Evolutionary conservation across 495 filamentous ascomycete species (phyloP), one percentile per base, ranked within the genome.

Genomic region (Cercophora newfieldiana): DNA sequence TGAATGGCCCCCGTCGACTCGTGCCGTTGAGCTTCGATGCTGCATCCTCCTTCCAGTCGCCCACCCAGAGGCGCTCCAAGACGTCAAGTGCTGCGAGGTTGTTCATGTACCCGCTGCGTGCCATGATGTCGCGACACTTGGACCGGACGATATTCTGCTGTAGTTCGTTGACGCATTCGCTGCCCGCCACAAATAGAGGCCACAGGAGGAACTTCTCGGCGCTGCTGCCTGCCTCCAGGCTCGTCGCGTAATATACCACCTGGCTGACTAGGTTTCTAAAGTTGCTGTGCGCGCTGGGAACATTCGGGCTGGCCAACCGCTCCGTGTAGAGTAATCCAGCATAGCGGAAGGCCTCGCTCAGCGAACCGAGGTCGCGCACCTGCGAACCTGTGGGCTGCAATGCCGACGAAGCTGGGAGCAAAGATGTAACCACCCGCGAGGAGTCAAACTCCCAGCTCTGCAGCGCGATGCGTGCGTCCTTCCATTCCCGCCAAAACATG

Each of bases 131-230:
- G 47, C 88, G 80, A 80, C 93, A 97, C 58, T 93, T 87, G 69
- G 86, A 79, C 21, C 92, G 86, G 54, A 98, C 89, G 55, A 93
- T 84, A 30, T 84, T 82, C 61, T 94, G 89, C 67, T 97, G 91
- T 44, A 88, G 80, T 67, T 92, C 90, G 61, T 90, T 88, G 60
- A 96, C 91, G 73, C 93, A 96, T 79, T 97, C 94, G 24, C 91
- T 92, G 29, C 94, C 94, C 0, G 88, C 89, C 57, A 97, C 90
- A 74, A 97, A 97, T 10, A 97, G 83, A 8, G 94, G 94, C 94
- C 94, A 98, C 1, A 98, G 87, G 25, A 98, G 80, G 70, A 95
- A 97, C 72, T 96, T 94, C 75, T 95, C 91, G 54, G 86, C 83
- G 66, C 77, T 80, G 68, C 81, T 83, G 55, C 82, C 82, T 1